Evolutionary conservation across 148 eudicot species (phyloP).

Genomic region (Selenicereus undatus): DNA sequence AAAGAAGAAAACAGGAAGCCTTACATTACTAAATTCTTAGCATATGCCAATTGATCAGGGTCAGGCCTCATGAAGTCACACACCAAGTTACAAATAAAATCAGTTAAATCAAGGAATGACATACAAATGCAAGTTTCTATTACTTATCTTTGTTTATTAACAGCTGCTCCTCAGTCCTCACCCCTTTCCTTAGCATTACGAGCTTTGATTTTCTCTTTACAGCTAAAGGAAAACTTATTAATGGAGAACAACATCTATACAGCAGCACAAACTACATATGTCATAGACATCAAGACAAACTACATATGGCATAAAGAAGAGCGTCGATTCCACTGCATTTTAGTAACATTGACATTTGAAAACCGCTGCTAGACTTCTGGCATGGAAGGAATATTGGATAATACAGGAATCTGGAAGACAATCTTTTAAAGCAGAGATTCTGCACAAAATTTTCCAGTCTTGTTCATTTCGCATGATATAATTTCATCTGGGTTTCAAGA

Average conservation of each 20-base stretch:
- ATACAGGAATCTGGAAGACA: background rate
- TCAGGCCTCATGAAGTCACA: background rate
- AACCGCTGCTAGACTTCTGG: background rate
- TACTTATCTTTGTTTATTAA: background rate
- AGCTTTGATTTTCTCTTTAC: background rate
- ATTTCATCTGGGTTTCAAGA: background rate
- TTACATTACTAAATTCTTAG: too few species aligned
- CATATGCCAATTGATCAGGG: background rate
- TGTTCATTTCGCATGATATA: too few species aligned
- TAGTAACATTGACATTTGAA: background rate
- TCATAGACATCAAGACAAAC: too few species aligned
- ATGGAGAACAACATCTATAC: background rate
- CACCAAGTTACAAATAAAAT: background rate
- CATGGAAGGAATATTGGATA: background rate
- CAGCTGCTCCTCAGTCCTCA: background rate
- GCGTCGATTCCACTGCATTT: background rate
- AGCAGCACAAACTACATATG: background rate
- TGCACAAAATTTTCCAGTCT: background rate
- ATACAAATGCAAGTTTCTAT: background rate
- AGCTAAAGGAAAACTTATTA: background rate
- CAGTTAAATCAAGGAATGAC: background rate
- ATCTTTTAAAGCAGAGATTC: background rate
- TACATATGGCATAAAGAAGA: background rate
- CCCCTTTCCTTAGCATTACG: background rate
- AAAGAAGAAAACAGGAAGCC: background rate